phyloP scores from a whole-genome alignment of 495 filamentous ascomycete species.

The Evernia prunastri region DNA sequence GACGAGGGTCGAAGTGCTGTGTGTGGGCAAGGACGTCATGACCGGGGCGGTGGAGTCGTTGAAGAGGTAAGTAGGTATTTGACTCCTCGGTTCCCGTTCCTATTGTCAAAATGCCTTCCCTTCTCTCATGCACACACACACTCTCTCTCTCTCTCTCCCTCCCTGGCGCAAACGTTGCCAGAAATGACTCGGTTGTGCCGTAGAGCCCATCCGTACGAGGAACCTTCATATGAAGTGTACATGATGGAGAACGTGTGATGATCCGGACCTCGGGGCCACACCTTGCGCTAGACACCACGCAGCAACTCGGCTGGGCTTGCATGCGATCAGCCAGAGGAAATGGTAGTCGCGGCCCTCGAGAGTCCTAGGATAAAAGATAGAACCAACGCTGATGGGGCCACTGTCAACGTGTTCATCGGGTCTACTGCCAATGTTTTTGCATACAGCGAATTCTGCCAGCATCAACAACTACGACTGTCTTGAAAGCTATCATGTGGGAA shows the following conservation, averaged over 20 bases:
- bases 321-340: background rate
- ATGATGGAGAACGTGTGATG: constrained; percentile 62
- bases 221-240: constrained; percentile 66
- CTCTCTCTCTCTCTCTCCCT: too few relatives aligned
- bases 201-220: constrained; percentile 74
- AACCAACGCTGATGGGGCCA: background rate
- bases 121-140: too few relatives aligned
- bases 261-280: background rate
- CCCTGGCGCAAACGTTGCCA: background rate
- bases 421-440: background rate
- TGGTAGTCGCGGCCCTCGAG: background rate
- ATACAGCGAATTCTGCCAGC: background rate
- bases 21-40: constrained; percentile 44
- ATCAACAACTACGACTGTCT: too few relatives aligned
- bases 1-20: constrained; percentile 48
- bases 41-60: constrained; percentile 39
- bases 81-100: background rate
- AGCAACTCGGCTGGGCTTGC: background rate
- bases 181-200: background rate
- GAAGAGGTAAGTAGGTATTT: constrained; percentile 18
- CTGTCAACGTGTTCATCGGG: background rate
- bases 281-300: background rate
- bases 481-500: background rate
- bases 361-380: background rate
- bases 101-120: background rate